These are phyloP conservation scores for Fusarium tuaranense DNA, from an alignment of 2,329 filamentous ascomycete genomes.

Conservation along the genomic window DNA sequence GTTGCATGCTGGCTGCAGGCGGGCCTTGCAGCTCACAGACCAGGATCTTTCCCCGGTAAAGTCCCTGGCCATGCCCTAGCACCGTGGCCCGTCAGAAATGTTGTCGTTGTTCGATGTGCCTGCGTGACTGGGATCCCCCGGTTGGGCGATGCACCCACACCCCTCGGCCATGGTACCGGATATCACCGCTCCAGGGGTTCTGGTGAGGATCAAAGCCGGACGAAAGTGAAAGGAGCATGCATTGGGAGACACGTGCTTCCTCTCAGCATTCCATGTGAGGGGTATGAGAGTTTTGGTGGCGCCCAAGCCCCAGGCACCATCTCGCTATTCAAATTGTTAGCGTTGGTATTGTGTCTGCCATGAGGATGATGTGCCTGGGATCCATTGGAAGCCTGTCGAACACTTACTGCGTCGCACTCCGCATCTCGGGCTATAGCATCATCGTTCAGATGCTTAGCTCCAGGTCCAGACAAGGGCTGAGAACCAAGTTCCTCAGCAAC, in stretches of 20 bases:
- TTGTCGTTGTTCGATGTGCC: constrained; percentile 29
- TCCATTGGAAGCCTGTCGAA: neutral
- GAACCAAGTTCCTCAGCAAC: constrained; percentile 17
- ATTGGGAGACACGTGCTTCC: constrained; percentile 22
- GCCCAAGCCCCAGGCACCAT: neutral
- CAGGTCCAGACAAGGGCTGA: constrained; percentile 5
- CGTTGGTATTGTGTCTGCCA: neutral
- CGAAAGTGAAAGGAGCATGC: constrained; percentile 14
- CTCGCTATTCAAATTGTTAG: constrained; percentile 3
- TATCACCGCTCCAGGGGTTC: constrained; percentile 40
- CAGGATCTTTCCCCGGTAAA: constrained; percentile 40
- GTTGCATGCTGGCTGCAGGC: constrained; percentile 41
- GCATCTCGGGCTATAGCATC: constrained; percentile 1
- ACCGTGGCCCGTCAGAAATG: constrained; percentile 36
- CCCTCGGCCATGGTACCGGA: constrained; percentile 38
- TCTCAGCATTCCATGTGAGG: constrained; percentile 9
- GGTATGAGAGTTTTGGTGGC: neutral
- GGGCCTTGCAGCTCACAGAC: constrained; percentile 41
- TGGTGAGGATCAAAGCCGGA: constrained; percentile 5
- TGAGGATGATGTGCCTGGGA: neutral
- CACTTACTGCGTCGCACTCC: neutral
- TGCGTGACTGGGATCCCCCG: constrained; percentile 11
- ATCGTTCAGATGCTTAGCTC: neutral
- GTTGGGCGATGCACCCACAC: constrained; percentile 34
- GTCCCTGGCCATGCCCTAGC: constrained; percentile 36